Conservation (phyloP, 2,329 filamentous ascomycete genomes). For the Stemphylium vesicarium region DNA sequence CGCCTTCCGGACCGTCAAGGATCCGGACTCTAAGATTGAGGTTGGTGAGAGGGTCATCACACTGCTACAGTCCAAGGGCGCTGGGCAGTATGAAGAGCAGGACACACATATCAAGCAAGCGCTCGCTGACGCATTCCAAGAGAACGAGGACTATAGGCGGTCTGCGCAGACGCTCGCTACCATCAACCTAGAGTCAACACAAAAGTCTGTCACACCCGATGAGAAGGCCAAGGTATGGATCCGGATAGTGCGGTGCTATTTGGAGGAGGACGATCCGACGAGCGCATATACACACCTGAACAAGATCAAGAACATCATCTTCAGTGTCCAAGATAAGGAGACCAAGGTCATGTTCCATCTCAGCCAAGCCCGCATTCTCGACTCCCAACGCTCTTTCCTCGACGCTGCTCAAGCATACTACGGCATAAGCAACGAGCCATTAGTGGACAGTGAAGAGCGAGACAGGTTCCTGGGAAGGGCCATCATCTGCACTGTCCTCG, state of each 20-base stretch:
- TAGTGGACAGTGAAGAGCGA: slow-evolving; percentile 86
- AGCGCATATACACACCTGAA: slow-evolving; percentile 87
- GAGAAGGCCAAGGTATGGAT: slow-evolving; percentile 89
- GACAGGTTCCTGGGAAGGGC: slow-evolving; percentile 84
- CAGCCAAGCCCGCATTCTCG: slow-evolving; percentile 89
- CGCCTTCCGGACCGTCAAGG: slow-evolving; percentile 66
- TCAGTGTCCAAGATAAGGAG: slow-evolving; percentile 74
- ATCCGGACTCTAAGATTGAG: slow-evolving; percentile 72
- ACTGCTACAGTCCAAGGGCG: slow-evolving; percentile 68
- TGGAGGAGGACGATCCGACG: slow-evolving; percentile 91
- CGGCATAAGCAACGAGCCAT: slow-evolving; percentile 76
- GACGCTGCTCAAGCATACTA: slow-evolving; percentile 89
- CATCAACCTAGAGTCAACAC: slow-evolving; percentile 87
- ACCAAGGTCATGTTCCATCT: slow-evolving; percentile 86
- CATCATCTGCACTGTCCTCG: slow-evolving; percentile 90
- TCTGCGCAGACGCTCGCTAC: slow-evolving; percentile 80
- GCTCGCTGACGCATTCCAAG: slow-evolving; percentile 82
- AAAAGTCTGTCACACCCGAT: slow-evolving; percentile 80
- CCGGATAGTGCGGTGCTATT: slow-evolving; percentile 89
- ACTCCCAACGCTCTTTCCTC: slow-evolving; percentile 87
- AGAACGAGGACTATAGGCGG: slow-evolving; percentile 76
- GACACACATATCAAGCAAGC: slow-evolving; percentile 79
- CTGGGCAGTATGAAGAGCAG: slow-evolving; percentile 81
- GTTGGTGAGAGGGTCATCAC: slow-evolving; percentile 77
- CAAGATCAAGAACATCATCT: slow-evolving; percentile 91